A percentile compares a stretch with the other conserved stretches of the same genome.
phyloP scores from a whole-genome alignment of 768 basidiomycete genomes.

The Cystobasidium onofrii region DNA sequence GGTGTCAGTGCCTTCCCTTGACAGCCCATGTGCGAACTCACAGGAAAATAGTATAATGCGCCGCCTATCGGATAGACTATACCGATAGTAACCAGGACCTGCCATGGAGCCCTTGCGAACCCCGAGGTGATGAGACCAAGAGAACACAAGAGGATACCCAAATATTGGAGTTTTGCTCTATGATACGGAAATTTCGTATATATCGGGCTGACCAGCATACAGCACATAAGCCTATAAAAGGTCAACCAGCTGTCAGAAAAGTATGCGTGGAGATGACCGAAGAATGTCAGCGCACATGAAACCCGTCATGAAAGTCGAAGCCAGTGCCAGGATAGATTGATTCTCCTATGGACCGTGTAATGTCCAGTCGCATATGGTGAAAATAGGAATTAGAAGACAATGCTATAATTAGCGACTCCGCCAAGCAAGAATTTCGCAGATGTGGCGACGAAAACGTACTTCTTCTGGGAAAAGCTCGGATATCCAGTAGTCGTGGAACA shows the following conservation, averaged over 20 bases:
- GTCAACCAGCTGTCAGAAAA: not conserved
- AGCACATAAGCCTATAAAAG: not conserved
- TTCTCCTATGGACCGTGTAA: not conserved
- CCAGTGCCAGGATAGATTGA: not conserved
- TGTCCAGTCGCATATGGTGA: too few relatives aligned
- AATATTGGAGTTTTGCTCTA: not conserved
- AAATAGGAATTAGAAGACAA: too few relatives aligned
- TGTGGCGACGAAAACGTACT: not conserved
- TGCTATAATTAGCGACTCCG: too few relatives aligned
- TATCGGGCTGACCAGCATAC: not conserved
- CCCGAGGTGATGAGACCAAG: not conserved
- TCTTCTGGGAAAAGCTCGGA: not conserved
- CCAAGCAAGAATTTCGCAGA: not conserved
- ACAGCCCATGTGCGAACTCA: too few relatives aligned
- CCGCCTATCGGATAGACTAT: not conserved
- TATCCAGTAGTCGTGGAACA: constrained; percentile 1
- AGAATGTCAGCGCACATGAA: not conserved
- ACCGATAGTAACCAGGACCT: not conserved
- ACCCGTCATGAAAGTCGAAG: not conserved
- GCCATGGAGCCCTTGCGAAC: not conserved
- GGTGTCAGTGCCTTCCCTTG: too few relatives aligned
- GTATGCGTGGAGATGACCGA: too few relatives aligned
- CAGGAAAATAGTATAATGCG: not conserved
- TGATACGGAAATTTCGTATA: not conserved
- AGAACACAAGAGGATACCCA: not conserved